Percentiles rank a stretch among this genome's conserved stretches.
These are phyloP conservation scores for Quillaja saponaria DNA, from an alignment of 306 rosid genomes.

Conservation along the genomic window DNA sequence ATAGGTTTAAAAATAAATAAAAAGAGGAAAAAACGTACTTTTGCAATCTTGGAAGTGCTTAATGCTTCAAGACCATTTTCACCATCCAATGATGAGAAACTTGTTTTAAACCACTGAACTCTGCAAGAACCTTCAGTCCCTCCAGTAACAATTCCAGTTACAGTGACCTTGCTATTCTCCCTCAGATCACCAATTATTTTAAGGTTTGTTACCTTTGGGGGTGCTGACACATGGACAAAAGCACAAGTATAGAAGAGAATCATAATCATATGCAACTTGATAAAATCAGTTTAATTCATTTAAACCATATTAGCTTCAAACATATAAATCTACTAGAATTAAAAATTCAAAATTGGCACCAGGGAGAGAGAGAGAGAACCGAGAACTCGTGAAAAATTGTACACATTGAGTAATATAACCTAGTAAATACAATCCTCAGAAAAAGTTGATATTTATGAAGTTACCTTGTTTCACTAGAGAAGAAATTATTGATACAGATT, in stretches of 20 bases:
- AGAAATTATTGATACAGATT: conserved; percentile 61
- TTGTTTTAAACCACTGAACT: conserved; percentile 95
- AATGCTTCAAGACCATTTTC: conserved; percentile 75
- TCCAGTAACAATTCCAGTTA: conserved; percentile 79
- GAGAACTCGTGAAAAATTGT: too few species aligned
- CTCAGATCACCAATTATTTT: conserved; percentile 79
- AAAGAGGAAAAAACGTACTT: conserved; percentile 48
- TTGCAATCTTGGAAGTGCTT: conserved; percentile 87
- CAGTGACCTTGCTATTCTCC: conserved; percentile 87
- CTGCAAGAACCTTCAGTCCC: conserved; percentile 94
- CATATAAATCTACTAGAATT: too few species aligned
- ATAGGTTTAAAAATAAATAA: too few species aligned
- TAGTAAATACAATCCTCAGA: too few species aligned
- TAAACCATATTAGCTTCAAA: too few species aligned
- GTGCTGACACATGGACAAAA: conserved; percentile 66
- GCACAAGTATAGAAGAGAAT: conserved; percentile 20
- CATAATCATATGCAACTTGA: conserved; percentile 22
- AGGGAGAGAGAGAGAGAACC: too few species aligned
- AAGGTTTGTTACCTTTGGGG: conserved; percentile 74
- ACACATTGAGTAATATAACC: too few species aligned
- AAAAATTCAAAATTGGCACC: too few species aligned
- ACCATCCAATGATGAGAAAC: conserved; percentile 56
- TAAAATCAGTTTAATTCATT: too few species aligned
- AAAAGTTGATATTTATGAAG: too few species aligned
- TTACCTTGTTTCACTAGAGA: conserved; percentile 83